Conservation (phyloP, 2,329 filamentous ascomycete genomes). For the Ophiosphaerella herpotricha region DNA sequence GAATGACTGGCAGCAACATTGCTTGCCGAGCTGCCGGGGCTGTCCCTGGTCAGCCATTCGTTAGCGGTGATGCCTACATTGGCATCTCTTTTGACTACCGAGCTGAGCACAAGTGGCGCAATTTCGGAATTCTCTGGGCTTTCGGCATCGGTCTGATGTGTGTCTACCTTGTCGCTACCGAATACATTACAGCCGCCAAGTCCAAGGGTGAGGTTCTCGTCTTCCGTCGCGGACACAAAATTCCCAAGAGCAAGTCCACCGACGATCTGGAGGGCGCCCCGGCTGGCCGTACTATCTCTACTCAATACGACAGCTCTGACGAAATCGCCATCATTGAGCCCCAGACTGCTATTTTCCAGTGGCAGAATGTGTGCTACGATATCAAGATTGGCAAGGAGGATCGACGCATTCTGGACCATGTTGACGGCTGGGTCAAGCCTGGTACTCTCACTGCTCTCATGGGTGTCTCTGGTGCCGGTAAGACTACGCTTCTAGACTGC, state of each 20-base stretch:
- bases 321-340: conserved; percentile 57
- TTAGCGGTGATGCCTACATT: conserved; percentile 49
- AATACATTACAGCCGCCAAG: conserved; percentile 55
- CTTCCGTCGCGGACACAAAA: conserved; percentile 54
- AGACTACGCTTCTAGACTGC: conserved; percentile 87
- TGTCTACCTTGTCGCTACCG: conserved; percentile 51
- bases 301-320: conserved; percentile 42
- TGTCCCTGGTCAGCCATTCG: conserved; percentile 42
- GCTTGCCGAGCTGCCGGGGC: conserved; percentile 52
- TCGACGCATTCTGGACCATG: conserved; percentile 78
- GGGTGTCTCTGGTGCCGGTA: conserved; percentile 91
- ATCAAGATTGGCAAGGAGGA: conserved; percentile 79
- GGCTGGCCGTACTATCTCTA: conserved; percentile 35
- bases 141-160: conserved; percentile 52
- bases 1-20: conserved; percentile 32
- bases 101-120: conserved; percentile 52
- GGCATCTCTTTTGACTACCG: conserved; percentile 40
- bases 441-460: conserved; percentile 84
- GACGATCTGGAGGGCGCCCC: conserved; percentile 49
- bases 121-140: conserved; percentile 52
- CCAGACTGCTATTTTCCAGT: conserved; percentile 81
- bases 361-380: conserved; percentile 78
- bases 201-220: conserved; percentile 58
- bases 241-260: conserved; percentile 53
- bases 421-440: conserved; percentile 93